Evolutionary conservation across 805 yeast genomes (phyloP).

Genomic region (Teunomyces stri): DNA sequence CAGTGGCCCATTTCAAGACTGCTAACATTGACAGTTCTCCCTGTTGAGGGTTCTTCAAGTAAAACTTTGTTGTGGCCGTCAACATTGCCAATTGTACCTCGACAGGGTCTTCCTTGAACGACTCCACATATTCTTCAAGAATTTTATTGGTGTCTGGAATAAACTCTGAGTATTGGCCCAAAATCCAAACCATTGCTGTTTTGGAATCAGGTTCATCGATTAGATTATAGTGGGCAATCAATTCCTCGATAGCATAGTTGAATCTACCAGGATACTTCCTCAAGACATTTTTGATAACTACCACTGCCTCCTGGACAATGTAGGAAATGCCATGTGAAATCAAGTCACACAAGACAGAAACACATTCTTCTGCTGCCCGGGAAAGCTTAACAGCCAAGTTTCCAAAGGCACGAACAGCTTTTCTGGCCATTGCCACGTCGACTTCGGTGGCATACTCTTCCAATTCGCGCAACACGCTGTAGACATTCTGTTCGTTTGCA

Average conservation of each 20-base stretch:
- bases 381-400: constrained; percentile 78
- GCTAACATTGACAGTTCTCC: constrained; percentile 59
- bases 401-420: constrained; percentile 87
- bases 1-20: constrained; percentile 66
- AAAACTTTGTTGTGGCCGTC: constrained; percentile 72
- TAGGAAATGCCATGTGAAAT: constrained; percentile 65
- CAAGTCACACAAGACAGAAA: constrained; percentile 57
- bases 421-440: constrained; percentile 81
- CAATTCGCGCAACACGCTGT: constrained; percentile 65
- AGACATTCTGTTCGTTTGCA: constrained; percentile 63
- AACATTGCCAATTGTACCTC: constrained; percentile 74
- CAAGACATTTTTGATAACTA: constrained; percentile 73
- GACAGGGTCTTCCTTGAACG: constrained; percentile 60
- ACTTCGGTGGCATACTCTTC: constrained; percentile 86
- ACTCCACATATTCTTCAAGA: constrained; percentile 36
- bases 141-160: constrained; percentile 46
- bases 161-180: constrained; percentile 64
- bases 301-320: constrained; percentile 75
- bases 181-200: constrained; percentile 77
- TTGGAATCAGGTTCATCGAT: constrained; percentile 77
- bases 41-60: constrained; percentile 51
- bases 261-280: constrained; percentile 69
- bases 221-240: constrained; percentile 34
- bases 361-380: constrained; percentile 60
- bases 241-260: constrained; percentile 27